These are phyloP conservation scores for Phalaenopsis equestris DNA, from an alignment of 106 monocot species.

Conservation along the genomic window DNA sequence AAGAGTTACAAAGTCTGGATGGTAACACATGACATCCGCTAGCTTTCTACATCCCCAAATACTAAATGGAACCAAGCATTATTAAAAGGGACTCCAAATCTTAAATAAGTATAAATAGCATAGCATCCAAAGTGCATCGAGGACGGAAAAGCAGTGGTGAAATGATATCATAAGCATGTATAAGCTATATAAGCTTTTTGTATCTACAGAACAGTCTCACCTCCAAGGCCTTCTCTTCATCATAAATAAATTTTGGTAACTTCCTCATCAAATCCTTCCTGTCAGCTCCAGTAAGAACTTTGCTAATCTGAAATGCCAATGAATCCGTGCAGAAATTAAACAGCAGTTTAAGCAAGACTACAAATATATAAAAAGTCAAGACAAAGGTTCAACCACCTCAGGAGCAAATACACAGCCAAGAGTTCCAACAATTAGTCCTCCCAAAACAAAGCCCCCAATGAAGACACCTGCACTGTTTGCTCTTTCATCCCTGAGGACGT, in stretches of 20 bases:
- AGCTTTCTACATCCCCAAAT: background rate
- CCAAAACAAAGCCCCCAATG: slow-evolving; percentile 52
- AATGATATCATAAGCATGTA: background rate
- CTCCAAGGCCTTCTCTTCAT: slow-evolving; percentile 76
- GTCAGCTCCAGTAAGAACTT: slow-evolving; percentile 37
- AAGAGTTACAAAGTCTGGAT: background rate
- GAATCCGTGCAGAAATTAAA: background rate
- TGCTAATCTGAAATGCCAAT: slow-evolving; percentile 32
- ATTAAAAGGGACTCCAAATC: background rate
- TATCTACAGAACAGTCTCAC: slow-evolving; percentile 17
- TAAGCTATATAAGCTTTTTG: background rate
- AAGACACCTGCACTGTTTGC: slow-evolving; percentile 37
- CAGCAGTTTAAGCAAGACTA: background rate
- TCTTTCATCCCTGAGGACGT: slow-evolving; percentile 21
- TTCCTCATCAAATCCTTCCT: slow-evolving; percentile 73
- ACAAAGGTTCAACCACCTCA: slow-evolving; percentile 26
- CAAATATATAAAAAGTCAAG: background rate
- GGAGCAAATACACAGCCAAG: slow-evolving; percentile 64
- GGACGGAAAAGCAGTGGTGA: background rate
- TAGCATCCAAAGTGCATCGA: background rate
- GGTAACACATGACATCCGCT: background rate
- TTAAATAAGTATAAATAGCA: background rate
- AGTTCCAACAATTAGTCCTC: slow-evolving; percentile 54
- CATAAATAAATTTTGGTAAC: slow-evolving; percentile 66
- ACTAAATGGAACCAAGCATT: background rate